Evolutionary conservation across 2,329 filamentous ascomycete species (phyloP).

Genomic region (Pyricularia sp.): DNA sequence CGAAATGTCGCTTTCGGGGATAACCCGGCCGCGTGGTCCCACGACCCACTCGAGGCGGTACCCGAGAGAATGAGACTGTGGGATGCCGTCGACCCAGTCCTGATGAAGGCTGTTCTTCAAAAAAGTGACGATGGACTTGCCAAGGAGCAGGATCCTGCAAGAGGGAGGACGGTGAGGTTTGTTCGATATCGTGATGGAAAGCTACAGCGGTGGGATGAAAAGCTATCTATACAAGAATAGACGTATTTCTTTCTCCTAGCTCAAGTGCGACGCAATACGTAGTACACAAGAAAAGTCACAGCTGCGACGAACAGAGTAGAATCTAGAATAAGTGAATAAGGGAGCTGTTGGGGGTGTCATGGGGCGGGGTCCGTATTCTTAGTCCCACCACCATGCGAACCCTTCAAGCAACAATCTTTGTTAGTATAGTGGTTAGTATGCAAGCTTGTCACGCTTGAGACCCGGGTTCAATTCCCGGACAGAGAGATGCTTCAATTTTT

Average conservation of each 20-base stretch:
- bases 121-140: background rate
- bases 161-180: background rate
- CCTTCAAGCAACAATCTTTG: background rate
- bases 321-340: too few relatives aligned
- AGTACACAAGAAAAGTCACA: background rate
- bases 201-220: background rate
- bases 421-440: slow-evolving; percentile 4
- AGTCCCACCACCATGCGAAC: background rate
- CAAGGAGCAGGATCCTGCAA: background rate
- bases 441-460: slow-evolving; percentile 3
- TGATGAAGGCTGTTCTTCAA: background rate
- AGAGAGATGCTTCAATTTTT: slow-evolving; percentile 1
- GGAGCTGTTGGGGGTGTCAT: background rate
- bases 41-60: background rate
- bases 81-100: background rate
- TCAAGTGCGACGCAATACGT: too few relatives aligned
- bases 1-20: background rate
- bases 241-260: background rate
- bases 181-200: background rate
- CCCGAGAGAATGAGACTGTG: background rate
- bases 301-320: background rate
- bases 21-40: background rate
- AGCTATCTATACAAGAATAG: background rate
- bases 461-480: slow-evolving; percentile 4
- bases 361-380: background rate